These are phyloP conservation scores for Rubroboletus satanas DNA, from an alignment of 768 basidiomycete genomes.

Conservation along the genomic window DNA sequence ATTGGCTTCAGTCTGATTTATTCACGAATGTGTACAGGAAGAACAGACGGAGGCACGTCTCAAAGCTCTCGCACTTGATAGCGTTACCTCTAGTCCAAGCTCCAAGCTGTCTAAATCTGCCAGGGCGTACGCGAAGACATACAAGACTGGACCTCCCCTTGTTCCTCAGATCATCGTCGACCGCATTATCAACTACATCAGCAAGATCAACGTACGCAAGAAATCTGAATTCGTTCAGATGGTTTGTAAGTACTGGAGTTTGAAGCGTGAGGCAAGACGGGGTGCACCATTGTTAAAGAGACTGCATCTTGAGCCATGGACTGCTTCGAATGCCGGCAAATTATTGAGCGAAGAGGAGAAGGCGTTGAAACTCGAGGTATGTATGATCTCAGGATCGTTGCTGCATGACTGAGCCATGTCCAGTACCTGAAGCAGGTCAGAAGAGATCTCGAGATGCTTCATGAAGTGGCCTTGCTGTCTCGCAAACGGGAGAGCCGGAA, in stretches of 20 bases:
- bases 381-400: conserved; percentile 18
- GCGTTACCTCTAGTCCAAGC: conserved; percentile 38
- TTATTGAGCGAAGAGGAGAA: conserved; percentile 81
- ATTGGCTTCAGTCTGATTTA: neutral
- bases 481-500: conserved; percentile 83
- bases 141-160: conserved; percentile 88
- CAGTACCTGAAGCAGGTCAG: conserved; percentile 60
- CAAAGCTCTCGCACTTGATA: conserved; percentile 45
- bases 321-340: conserved; percentile 62
- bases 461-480: conserved; percentile 59
- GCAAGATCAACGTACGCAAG: conserved; percentile 65
- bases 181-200: conserved; percentile 71
- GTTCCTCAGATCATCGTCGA: conserved; percentile 84
- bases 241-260: conserved; percentile 92
- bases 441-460: conserved; percentile 72
- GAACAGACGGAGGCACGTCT: conserved; percentile 67
- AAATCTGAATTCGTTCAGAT: conserved; percentile 71
- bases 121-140: conserved; percentile 86
- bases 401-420: conserved; percentile 3
- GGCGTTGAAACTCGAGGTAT: conserved; percentile 73
- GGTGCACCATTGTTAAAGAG: conserved; percentile 93
- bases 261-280: conserved; percentile 89
- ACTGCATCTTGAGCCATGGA: conserved; percentile 97
- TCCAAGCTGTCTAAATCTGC: conserved; percentile 68
- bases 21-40: conserved; percentile 38